Base-by-base conservation (phyloP, 2,329 filamentous ascomycete species). In the Geosmithia putterillii region DNA sequence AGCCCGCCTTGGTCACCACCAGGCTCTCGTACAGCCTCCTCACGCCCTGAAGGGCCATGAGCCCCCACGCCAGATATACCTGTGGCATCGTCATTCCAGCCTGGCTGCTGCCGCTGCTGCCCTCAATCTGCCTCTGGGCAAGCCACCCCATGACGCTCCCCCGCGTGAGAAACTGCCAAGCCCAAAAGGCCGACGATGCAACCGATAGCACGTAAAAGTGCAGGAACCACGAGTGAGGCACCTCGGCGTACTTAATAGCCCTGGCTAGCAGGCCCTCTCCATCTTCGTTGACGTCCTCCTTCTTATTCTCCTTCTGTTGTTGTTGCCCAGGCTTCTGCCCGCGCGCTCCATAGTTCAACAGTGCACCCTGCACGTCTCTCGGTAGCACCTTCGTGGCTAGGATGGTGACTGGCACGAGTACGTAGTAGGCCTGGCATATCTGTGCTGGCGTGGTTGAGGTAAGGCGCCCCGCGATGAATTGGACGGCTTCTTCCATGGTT, bases 181-280 rank as follows among this genome's bases (percentile, higher is more conserved):
- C 74, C 87, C 89, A 95, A 58, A 89, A 83, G 4, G 77, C 54
- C 1, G 86, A 89, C 46, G 76, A 79, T 2, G 66, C 56, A 4
- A 88, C 64, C 3, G 86, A 90, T 32, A 79, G 59, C 43, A 84
- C 56, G 59, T 98, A 96, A 64, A 95, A 96, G 52, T 92, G 84
- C 38, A 72, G 74, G 61, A 96, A 96, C 80, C 86, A 96, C 48
- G 74, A 74, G 63, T 96, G 92, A 19, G 90, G 88, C 32, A 95
- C 82, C 56, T 76, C 75, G 50, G 64, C 63, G 42, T 50, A 50
- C 37, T 54, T 47, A 19, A 55, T 51, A 25, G 66, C 37, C 42
- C 52, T 51, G 42, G 54, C 51, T 36, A 69, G 43, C 23, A 62
- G 36, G 5, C 45, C 41, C 56, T 34, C 19, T 23, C n/a, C n/a